These are phyloP conservation scores for Inga laurina DNA, from an alignment of 306 rosid species.

Conservation along the genomic window DNA sequence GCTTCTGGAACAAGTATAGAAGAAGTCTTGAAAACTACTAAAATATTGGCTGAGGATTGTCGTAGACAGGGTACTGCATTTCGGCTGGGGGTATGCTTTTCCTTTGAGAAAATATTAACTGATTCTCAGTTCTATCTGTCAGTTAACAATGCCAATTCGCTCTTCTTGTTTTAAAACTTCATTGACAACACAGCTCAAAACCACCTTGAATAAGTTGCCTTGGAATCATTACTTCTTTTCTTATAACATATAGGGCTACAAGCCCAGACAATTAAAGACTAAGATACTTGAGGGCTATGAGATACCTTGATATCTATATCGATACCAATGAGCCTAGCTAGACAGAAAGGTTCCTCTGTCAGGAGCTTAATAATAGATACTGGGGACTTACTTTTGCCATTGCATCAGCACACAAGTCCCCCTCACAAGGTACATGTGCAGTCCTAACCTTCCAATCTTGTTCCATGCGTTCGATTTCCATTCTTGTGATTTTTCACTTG, in stretches of 20 bases:
- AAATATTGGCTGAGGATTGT: conserved; percentile 88
- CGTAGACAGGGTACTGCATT: conserved; percentile 88
- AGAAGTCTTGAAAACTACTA: conserved; percentile 77
- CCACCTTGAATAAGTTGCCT: background rate
- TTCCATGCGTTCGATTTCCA: background rate
- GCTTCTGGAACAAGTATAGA: conserved; percentile 93
- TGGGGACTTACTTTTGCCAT: background rate
- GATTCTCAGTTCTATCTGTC: background rate
- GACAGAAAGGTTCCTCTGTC: background rate
- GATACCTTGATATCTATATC: background rate
- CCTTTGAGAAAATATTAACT: conserved; percentile 23
- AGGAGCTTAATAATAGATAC: background rate
- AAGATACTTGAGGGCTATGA: background rate
- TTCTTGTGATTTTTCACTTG: background rate
- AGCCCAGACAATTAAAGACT: background rate
- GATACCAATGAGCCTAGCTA: background rate
- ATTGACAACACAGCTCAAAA: background rate
- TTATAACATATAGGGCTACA: background rate
- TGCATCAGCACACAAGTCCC: background rate
- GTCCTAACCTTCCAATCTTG: background rate
- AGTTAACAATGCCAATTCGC: background rate
- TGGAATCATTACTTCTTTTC: background rate
- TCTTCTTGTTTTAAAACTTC: background rate
- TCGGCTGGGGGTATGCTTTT: conserved; percentile 79
- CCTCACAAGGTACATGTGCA: background rate